Percentiles rank a stretch among this genome's conserved stretches.
These are phyloP conservation scores for Malus sylvestris DNA, from an alignment of 306 rosid genomes.

Conservation along the genomic window DNA sequence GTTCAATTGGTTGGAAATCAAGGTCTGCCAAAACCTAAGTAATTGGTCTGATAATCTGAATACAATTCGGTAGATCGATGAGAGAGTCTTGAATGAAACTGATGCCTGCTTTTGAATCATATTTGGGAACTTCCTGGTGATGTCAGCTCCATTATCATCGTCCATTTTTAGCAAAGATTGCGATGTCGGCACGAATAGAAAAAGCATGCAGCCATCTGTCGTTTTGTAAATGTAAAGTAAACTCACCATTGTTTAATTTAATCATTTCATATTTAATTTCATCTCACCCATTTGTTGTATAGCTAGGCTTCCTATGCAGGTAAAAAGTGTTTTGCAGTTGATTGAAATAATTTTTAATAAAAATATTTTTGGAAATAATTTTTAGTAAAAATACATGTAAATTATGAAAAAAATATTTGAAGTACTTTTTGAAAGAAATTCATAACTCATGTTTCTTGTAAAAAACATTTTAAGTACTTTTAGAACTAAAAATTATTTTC, in stretches of 20 bases:
- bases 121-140: conserved; percentile 3
- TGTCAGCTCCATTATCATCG: conserved; percentile 9
- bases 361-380: too few relatives aligned
- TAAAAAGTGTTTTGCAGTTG: neutral
- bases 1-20: neutral
- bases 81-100: neutral
- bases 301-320: neutral
- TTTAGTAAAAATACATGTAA: too few relatives aligned
- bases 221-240: neutral
- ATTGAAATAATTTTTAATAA: neutral
- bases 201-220: neutral
- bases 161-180: conserved; percentile 17
- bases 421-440: rapidly evolving
- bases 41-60: neutral
- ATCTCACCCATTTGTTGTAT: neutral
- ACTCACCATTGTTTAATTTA: neutral
- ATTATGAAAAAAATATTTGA: too few relatives aligned
- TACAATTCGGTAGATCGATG: neutral
- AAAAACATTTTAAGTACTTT: rapidly evolving
- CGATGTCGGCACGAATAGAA: neutral
- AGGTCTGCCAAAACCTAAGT: neutral
- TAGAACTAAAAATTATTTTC: too few relatives aligned
- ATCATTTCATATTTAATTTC: neutral
- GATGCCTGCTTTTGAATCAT: neutral
- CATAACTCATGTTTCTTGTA: too few relatives aligned